phyloP scores from a whole-genome alignment of 257 asterid genomes.

The Solanum boliviense region DNA sequence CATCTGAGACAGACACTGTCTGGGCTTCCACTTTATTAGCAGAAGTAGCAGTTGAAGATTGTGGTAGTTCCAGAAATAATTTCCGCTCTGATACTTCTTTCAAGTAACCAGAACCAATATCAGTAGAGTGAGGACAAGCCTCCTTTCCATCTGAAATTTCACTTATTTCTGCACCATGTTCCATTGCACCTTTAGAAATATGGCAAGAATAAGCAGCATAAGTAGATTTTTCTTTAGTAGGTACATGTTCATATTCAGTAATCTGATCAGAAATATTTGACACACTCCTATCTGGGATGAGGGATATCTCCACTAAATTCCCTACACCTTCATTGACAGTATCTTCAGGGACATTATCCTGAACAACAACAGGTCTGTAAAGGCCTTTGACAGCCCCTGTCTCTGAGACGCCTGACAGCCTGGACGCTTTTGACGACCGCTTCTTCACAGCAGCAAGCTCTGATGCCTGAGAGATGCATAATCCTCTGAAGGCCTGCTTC shows the following conservation, averaged over 20 bases:
- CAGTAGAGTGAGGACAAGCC: constrained; percentile 5
- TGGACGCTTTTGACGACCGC: constrained; percentile 34
- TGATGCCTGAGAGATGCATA: constrained; percentile 94
- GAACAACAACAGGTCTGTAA: constrained; percentile 27
- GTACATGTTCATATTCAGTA: constrained; percentile 9
- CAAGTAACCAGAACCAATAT: constrained; percentile 1
- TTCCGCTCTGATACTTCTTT: constrained; percentile 13
- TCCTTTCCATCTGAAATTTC: constrained; percentile 5
- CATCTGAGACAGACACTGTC: constrained; percentile 6
- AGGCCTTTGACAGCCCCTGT: constrained; percentile 35
- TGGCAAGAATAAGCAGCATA: constrained; percentile 11
- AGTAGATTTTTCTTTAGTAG: constrained; percentile 5
- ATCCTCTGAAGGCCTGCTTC: constrained; percentile 92
- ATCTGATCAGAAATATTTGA: constrained; percentile 16
- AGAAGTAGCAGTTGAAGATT: constrained; percentile 8
- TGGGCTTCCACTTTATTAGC: constrained; percentile 16
- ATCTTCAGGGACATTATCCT: constrained; percentile 22
- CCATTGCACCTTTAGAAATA: background rate
- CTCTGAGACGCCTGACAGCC: constrained; percentile 32
- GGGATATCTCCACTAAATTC: constrained; percentile 43
- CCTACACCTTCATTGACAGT: constrained; percentile 22
- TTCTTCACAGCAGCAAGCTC: constrained; percentile 89
- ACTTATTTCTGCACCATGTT: background rate
- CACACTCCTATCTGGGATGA: constrained; percentile 40
- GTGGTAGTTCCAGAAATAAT: constrained; percentile 3